phyloP scores from a whole-genome alignment of 805 yeast species.

The Starmerella tilneyi region DNA sequence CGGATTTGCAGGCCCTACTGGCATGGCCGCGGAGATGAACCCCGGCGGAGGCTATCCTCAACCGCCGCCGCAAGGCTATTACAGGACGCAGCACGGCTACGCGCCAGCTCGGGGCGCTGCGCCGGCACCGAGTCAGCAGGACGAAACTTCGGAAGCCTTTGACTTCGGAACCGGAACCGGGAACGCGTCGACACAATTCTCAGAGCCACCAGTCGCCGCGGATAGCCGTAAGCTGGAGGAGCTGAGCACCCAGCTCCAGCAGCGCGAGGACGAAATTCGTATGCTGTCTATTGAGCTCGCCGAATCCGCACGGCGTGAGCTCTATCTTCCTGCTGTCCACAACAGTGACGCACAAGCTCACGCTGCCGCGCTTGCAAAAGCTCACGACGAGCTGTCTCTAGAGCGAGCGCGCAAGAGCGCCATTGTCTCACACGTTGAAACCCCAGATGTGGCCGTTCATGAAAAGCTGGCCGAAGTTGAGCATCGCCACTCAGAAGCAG shows the following conservation, averaged over 20 bases:
- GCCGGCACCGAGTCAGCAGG: not conserved
- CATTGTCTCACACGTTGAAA: slow-evolving; percentile 21
- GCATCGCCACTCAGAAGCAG: slow-evolving; percentile 27
- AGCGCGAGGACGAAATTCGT: slow-evolving; percentile 30
- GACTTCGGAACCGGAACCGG: slow-evolving; percentile 17
- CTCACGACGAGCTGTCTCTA: slow-evolving; percentile 28
- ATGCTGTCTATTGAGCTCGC: slow-evolving; percentile 33
- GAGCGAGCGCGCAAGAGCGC: slow-evolving; percentile 30
- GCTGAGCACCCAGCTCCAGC: slow-evolving; percentile 20
- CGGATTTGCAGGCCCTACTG: not conserved
- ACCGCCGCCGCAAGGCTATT: not conserved
- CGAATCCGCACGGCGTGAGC: slow-evolving; percentile 33
- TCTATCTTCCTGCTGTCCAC: slow-evolving; percentile 21
- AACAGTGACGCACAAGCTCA: slow-evolving; percentile 1
- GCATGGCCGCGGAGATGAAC: too few relatives aligned
- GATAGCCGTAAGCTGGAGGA: slow-evolving; percentile 13
- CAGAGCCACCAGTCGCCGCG: not conserved
- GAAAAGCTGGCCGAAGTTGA: slow-evolving; percentile 26
- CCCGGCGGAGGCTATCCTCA: too few relatives aligned
- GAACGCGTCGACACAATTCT: too few relatives aligned
- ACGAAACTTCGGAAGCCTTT: slow-evolving; percentile 10
- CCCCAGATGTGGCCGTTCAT: slow-evolving; percentile 9
- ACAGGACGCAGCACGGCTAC: too few relatives aligned
- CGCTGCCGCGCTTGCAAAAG: slow-evolving; percentile 24
- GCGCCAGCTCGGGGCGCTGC: not conserved